These are phyloP conservation scores for Dysphania ambrosioides DNA, from an alignment of 148 eudicot species.

Conservation along the genomic window DNA sequence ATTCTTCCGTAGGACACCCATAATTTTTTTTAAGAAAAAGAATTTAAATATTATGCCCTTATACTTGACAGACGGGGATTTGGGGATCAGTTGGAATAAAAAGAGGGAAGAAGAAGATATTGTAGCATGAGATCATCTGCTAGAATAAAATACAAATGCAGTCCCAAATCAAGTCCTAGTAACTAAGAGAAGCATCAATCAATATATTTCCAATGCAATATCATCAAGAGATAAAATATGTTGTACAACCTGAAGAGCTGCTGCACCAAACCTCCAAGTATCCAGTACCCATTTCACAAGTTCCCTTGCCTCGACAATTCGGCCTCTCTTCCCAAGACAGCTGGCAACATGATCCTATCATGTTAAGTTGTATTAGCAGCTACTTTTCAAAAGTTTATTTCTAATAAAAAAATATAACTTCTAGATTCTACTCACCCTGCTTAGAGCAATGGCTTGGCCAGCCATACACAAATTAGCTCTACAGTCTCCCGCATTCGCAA, in stretches of 20 bases:
- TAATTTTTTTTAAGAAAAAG: too few species aligned
- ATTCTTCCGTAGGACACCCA: too few species aligned
- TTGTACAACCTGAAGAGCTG: constrained; percentile 83
- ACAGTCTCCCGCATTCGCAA: constrained; percentile 97
- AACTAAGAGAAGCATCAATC: constrained; percentile 1
- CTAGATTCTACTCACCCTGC: constrained; percentile 59
- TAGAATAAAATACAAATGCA: neutral
- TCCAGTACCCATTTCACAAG: constrained; percentile 84
- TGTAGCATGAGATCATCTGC: neutral
- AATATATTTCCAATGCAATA: constrained; percentile 9
- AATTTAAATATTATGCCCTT: too few species aligned
- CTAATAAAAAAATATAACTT: neutral
- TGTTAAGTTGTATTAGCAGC: constrained; percentile 17
- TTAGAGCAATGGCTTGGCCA: constrained; percentile 59
- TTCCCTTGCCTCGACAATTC: constrained; percentile 60
- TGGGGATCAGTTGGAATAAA: neutral
- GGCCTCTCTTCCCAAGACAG: constrained; percentile 76
- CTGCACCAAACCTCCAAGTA: constrained; percentile 94
- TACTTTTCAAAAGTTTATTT: neutral
- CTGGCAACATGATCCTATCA: constrained; percentile 90
- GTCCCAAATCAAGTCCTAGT: neutral
- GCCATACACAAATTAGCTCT: constrained; percentile 77
- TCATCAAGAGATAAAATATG: constrained; percentile 10
- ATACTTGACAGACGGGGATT: neutral
- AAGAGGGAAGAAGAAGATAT: neutral